These are phyloP conservation scores for Aspergillus homomorphus DNA, from an alignment of 495 filamentous ascomycete species.

Conservation along the genomic window DNA sequence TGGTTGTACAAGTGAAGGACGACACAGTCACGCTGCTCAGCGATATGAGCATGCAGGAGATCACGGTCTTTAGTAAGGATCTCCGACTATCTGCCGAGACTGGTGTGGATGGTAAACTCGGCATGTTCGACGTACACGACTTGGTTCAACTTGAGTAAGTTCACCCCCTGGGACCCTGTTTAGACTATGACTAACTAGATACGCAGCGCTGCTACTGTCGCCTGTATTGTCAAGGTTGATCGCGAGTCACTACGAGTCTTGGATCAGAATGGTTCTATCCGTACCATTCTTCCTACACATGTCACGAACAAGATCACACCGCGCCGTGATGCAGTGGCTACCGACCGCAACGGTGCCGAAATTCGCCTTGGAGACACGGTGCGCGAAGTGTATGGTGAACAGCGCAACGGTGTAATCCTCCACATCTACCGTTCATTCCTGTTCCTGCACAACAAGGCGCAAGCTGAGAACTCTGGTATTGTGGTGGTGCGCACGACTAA, in stretches of 20 bases:
- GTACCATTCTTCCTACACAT: slow-evolving; percentile 82
- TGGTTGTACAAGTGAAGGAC: slow-evolving; percentile 88
- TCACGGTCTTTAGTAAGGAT: slow-evolving; percentile 98
- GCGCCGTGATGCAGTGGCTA: slow-evolving; percentile 79
- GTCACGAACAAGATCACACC: slow-evolving; percentile 81
- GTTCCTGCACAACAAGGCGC: slow-evolving; percentile 80
- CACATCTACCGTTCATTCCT: slow-evolving; percentile 89
- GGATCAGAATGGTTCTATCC: slow-evolving; percentile 81
- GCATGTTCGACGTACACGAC: slow-evolving; percentile 87
- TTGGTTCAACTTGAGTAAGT: slow-evolving; percentile 88
- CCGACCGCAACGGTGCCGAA: slow-evolving; percentile 89
- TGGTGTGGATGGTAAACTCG: slow-evolving; percentile 71
- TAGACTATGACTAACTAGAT: slow-evolving; percentile 30
- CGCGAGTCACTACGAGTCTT: slow-evolving; percentile 85
- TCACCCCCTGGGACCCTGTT: not conserved
- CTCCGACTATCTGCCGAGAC: slow-evolving; percentile 88
- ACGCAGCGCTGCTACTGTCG: slow-evolving; percentile 74
- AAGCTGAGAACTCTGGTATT: slow-evolving; percentile 82
- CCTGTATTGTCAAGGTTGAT: slow-evolving; percentile 90
- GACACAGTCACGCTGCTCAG: slow-evolving; percentile 89
- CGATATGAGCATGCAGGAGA: slow-evolving; percentile 86
- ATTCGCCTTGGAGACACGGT: slow-evolving; percentile 89
- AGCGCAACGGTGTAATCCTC: slow-evolving; percentile 78
- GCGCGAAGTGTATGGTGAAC: slow-evolving; percentile 83
- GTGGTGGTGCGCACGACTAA: slow-evolving; percentile 84